Evolutionary conservation across 1,139 yeast genomes (phyloP), one percentile per base, ranked within the genome.

Genomic region (Suhomyces maxii): DNA sequence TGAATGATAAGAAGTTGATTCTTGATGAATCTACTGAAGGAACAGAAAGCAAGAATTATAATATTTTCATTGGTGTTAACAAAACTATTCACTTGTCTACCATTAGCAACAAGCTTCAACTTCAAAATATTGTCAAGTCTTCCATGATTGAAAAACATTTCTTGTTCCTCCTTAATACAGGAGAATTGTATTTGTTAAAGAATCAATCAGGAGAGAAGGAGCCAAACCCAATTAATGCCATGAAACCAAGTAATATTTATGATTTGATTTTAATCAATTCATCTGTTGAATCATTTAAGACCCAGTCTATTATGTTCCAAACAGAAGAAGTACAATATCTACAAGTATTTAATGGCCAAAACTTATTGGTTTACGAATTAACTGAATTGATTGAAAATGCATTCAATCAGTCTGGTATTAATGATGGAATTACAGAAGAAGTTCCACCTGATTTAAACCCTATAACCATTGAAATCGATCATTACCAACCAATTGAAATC

Each of bases 181-280:
- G 80, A 2, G 78, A 73, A 28, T 61, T 74, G 14, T 71, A 57
- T 52, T 52, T 74, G 7, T 59, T 75, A 46, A 71, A 68, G 39
- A 71, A 68, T 46, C 72, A 70, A 39, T 43, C 53, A 1, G 41
- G 44, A 38, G 36, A 39, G 32, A 26, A 25, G 7, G 25, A 26
- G 9, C 44, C 39, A 40, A 53, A 48, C 26, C 55, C 64, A 2
- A 54, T 53, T 28, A 50, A 52, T 40, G 54, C 53, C 12, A 42
- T 58, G 38, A 53, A 47, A 36, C 55, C 62, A 39, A 63, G 63
- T 39, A 69, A 67, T 46, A 67, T 69, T 59, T 73, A 71, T 51
- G 76, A 70, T 43, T 63, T 75, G 54, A 64, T 69, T n/a, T 58
- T 61, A 38, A 53, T 74, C 13, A 59, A 60, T 36, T 49, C 60